Conservation (phyloP, 2,329 filamentous ascomycete genomes). For the Cladobotryum mycophilum region DNA sequence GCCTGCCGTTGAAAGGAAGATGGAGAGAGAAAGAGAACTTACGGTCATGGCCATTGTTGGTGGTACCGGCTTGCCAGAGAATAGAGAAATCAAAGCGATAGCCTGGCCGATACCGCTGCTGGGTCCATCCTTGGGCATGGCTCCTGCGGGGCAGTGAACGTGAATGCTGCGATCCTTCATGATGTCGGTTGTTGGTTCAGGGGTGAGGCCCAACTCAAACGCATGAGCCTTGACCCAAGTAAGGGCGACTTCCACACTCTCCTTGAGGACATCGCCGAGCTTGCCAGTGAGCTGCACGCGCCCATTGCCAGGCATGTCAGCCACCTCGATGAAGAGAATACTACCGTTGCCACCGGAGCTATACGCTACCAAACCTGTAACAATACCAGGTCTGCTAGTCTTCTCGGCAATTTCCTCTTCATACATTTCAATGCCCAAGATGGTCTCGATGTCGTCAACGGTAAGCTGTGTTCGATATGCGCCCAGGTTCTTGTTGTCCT, state of each 20-base stretch:
- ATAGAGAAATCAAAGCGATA: conserved; percentile 84
- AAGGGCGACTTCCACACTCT: conserved; percentile 91
- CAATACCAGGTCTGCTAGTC: conserved; percentile 76
- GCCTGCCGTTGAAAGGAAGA: conserved; percentile 5
- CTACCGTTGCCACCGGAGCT: conserved; percentile 86
- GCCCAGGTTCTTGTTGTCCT: conserved; percentile 62
- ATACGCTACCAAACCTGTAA: conserved; percentile 94
- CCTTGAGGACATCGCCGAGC: conserved; percentile 92
- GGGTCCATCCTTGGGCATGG: conserved; percentile 88
- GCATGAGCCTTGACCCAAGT: conserved; percentile 97
- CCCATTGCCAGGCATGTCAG: conserved; percentile 91
- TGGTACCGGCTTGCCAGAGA: conserved; percentile 78
- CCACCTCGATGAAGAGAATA: conserved; percentile 97
- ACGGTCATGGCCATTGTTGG: conserved; percentile 94
- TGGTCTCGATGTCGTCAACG: conserved; percentile 77
- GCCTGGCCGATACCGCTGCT: conserved; percentile 90
- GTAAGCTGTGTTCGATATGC: conserved; percentile 69
- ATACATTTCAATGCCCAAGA: conserved; percentile 87
- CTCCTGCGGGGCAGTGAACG: conserved; percentile 90
- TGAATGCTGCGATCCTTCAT: conserved; percentile 94
- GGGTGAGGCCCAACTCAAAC: conserved; percentile 78
- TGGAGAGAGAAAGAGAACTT: conserved; percentile 24
- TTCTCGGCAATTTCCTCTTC: conserved; percentile 94
- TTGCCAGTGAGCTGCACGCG: conserved; percentile 94
- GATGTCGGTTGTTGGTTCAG: conserved; percentile 78